These are phyloP conservation scores for Castanospermum australe DNA, from an alignment of 306 rosid species.

Conservation along the genomic window DNA sequence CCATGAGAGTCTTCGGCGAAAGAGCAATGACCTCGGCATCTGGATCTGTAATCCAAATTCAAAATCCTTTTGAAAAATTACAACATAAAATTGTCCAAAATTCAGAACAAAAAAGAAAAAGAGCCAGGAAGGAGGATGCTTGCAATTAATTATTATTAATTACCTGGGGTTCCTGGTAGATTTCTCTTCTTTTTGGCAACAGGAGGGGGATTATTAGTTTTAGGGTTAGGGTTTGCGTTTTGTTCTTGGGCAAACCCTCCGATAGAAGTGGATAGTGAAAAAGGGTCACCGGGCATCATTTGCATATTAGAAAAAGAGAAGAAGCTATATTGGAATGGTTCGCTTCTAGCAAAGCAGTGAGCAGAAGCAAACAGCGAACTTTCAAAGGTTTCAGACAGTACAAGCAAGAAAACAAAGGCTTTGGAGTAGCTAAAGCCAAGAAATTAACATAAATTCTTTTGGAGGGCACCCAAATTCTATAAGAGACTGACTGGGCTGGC, in stretches of 20 bases:
- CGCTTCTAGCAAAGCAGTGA: constrained; percentile 9
- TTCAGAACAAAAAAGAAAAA: not conserved
- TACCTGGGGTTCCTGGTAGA: constrained; percentile 97
- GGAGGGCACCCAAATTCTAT: constrained; percentile 46
- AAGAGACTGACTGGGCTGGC: constrained; percentile 25
- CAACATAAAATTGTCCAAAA: not conserved
- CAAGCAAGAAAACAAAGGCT: constrained; percentile 54
- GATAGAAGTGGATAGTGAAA: constrained; percentile 60
- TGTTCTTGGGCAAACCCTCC: constrained; percentile 57
- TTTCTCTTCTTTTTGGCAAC: constrained; percentile 76
- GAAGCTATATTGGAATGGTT: constrained; percentile 14
- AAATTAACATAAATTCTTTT: constrained; percentile 46
- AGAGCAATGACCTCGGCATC: constrained; percentile 93
- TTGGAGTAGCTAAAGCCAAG: constrained; percentile 46
- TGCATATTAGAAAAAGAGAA: constrained; percentile 29
- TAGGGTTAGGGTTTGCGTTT: constrained; percentile 67
- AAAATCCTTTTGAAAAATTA: not conserved
- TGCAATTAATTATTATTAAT: too few relatives aligned
- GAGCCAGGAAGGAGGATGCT: not conserved
- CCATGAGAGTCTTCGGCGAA: constrained; percentile 93
- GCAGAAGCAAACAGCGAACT: constrained; percentile 44
- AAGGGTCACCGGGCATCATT: constrained; percentile 70
- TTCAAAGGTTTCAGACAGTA: constrained; percentile 47
- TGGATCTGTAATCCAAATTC: constrained; percentile 57
- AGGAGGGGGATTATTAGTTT: constrained; percentile 41